These are phyloP conservation scores for Teunomyces cretensis DNA, from an alignment of 805 yeast genomes.

Conservation along the genomic window DNA sequence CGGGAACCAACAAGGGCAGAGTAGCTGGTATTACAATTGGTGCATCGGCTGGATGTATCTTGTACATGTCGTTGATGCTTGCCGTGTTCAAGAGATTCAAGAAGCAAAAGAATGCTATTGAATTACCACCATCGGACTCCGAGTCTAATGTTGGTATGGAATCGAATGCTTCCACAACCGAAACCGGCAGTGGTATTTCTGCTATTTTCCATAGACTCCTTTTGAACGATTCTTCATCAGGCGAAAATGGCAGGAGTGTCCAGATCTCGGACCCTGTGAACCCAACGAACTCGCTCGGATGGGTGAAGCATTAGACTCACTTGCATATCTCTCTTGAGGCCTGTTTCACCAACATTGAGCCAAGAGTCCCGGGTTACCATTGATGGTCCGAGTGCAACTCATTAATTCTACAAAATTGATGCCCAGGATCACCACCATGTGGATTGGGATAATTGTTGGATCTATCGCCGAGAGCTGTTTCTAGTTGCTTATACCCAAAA, in stretches of 20 bases:
- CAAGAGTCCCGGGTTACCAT: not conserved
- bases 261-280: slow-evolving; percentile 68
- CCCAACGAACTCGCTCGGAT: slow-evolving; percentile 69
- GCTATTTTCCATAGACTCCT: slow-evolving; percentile 27
- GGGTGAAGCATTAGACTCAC: slow-evolving; percentile 33
- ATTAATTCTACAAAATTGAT: slow-evolving; percentile 1
- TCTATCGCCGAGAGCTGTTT: not conserved
- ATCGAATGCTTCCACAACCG: slow-evolving; percentile 14
- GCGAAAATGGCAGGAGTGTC: slow-evolving; percentile 30
- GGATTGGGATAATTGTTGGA: not conserved
- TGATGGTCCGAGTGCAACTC: not conserved
- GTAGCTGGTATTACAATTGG: slow-evolving; percentile 83
- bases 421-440: slow-evolving; percentile 6
- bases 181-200: slow-evolving; percentile 23
- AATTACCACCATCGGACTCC: slow-evolving; percentile 40
- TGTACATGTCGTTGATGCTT: slow-evolving; percentile 62
- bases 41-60: slow-evolving; percentile 71
- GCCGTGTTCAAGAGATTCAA: slow-evolving; percentile 53
- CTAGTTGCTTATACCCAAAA: not conserved
- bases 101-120: slow-evolving; percentile 34
- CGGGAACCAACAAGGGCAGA: slow-evolving; percentile 32
- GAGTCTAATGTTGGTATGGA: slow-evolving; percentile 34
- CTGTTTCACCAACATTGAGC: not conserved
- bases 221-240: slow-evolving; percentile 10
- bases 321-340: not conserved